Percentiles rank a stretch among this genome's conserved stretches.
Evolutionary conservation across 345 rosid genomes (phyloP).

Genomic region (Streptanthus diversifolius): DNA sequence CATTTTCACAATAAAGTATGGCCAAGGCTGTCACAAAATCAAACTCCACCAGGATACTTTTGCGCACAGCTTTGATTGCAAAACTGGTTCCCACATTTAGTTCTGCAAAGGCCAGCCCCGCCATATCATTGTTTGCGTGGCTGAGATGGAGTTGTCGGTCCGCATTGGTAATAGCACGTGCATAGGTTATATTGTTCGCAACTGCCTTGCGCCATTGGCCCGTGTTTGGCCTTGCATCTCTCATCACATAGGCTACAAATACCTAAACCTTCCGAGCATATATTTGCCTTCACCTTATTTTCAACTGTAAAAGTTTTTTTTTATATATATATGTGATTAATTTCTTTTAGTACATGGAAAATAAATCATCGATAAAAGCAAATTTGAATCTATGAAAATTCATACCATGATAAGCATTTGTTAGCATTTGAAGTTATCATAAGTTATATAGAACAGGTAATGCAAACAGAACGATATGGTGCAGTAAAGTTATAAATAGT

Average conservation of each 20-base stretch:
- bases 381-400: not conserved
- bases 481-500: no score
- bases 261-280: not conserved
- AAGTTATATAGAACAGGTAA: no score
- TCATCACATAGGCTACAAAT: not conserved
- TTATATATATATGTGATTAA: not conserved
- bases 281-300: not conserved
- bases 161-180: slow-evolving; percentile 2
- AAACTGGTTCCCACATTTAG: not conserved
- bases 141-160: not conserved
- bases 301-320: not conserved
- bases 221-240: slow-evolving; percentile 16
- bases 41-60: slow-evolving; percentile 2
- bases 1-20: not conserved
- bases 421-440: no score
- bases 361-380: not conserved
- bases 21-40: slow-evolving; percentile 17
- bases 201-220: not conserved
- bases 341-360: not conserved
- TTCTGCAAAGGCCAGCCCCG: not conserved
- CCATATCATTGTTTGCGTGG: not conserved
- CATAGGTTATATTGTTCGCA: not conserved
- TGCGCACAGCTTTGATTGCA: slow-evolving; percentile 22
- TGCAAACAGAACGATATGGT: no score
- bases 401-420: no score